These are phyloP conservation scores for Petasospora fabianii DNA, from an alignment of 1,139 yeast genomes.

Conservation along the genomic window DNA sequence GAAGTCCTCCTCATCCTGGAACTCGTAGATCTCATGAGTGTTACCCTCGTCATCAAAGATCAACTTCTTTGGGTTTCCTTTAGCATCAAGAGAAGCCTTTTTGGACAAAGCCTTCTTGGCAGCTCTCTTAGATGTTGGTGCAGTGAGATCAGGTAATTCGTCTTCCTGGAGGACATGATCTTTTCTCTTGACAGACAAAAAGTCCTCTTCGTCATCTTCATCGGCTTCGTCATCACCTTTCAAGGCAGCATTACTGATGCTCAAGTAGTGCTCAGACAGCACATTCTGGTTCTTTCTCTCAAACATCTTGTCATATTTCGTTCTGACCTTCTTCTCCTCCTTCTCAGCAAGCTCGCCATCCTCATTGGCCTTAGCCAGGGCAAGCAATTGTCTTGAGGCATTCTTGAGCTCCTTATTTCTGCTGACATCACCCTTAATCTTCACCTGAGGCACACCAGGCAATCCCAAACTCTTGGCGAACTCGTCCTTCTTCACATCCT, in stretches of 20 bases:
- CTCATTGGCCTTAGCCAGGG: conserved; percentile 56
- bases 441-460: conserved; percentile 94
- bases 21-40: conserved; percentile 86
- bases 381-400: conserved; percentile 64
- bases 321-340: conserved; percentile 53
- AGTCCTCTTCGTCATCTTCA: conserved; percentile 77
- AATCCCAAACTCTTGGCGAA: conserved; percentile 87
- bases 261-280: conserved; percentile 80
- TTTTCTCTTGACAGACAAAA: conserved; percentile 71
- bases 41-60: conserved; percentile 92
- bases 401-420: conserved; percentile 74
- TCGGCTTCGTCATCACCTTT: conserved; percentile 41
- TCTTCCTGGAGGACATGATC: conserved; percentile 68
- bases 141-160: conserved; percentile 55
- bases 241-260: conserved; percentile 53
- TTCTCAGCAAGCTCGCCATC: conserved; percentile 59
- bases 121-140: conserved; percentile 81
- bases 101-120: conserved; percentile 84
- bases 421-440: conserved; percentile 46
- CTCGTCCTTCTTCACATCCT: conserved; percentile 72
- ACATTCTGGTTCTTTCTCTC: conserved; percentile 93
- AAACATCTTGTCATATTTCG: conserved; percentile 94
- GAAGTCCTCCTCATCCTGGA: conserved; percentile 89
- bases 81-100: conserved; percentile 63
- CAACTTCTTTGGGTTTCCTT: conserved; percentile 73